Percentiles rank a stretch among this genome's conserved stretches.
These are phyloP conservation scores for Erodium trifolium DNA, from an alignment of 441 rosid species.

Conservation along the genomic window DNA sequence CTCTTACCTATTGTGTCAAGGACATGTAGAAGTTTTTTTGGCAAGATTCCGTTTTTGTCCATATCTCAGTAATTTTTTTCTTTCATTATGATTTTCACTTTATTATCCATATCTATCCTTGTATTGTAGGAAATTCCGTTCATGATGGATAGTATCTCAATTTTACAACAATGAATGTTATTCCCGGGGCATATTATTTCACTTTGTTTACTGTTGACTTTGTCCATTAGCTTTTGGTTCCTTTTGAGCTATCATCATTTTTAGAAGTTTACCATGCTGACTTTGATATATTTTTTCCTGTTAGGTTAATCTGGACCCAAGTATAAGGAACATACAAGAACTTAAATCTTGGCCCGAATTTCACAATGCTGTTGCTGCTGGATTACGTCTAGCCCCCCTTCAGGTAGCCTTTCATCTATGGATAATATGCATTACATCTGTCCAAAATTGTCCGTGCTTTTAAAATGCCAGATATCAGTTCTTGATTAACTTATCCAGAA, in stretches of 20 bases:
- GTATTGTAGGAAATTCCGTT: not conserved
- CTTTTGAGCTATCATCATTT: slow-evolving; percentile 9
- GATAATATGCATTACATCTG: not conserved
- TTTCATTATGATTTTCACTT: slow-evolving; percentile 6
- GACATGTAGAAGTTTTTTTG: not conserved
- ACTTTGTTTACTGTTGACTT: not conserved
- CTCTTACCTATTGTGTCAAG: not conserved
- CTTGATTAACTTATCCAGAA: not conserved
- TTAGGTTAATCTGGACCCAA: slow-evolving; percentile 96
- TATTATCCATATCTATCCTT: not conserved
- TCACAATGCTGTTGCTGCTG: slow-evolving; percentile 99
- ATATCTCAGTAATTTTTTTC: not conserved
- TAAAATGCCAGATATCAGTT: not conserved
- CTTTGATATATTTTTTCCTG: slow-evolving; percentile 15
- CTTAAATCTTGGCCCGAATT: slow-evolving; percentile 97
- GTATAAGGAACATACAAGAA: slow-evolving; percentile 83
- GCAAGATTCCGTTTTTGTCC: not conserved
- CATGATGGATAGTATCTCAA: not conserved
- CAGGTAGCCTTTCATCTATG: slow-evolving; percentile 36
- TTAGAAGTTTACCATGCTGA: slow-evolving; percentile 11
- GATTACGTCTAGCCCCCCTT: slow-evolving; percentile 84
- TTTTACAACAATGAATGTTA: not conserved
- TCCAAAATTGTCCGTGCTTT: not conserved
- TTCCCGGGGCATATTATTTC: not conserved
- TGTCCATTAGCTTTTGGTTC: not conserved